Conservation (phyloP, 345 rosid genomes). For the Eutrema heterophyllum region DNA sequence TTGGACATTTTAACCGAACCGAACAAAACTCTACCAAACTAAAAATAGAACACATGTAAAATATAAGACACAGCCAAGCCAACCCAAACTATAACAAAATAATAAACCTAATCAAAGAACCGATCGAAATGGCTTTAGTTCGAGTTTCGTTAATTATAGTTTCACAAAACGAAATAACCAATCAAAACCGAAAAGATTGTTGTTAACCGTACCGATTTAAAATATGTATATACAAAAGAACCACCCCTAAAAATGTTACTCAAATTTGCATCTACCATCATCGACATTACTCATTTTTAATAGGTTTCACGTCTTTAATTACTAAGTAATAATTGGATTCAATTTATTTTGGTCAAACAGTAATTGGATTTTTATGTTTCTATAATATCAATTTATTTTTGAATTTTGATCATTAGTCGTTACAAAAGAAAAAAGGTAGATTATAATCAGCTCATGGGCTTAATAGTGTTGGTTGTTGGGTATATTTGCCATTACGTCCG, state of each 20-base stretch:
- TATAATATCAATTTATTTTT: too few species aligned
- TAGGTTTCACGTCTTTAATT: too few species aligned
- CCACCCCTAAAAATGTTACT: neutral
- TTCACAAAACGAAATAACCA: neutral
- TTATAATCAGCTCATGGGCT: slow-evolving; percentile 9
- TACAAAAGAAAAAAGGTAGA: neutral
- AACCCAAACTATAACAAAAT: neutral
- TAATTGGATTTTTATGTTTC: too few species aligned
- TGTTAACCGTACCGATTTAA: neutral
- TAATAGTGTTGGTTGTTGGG: neutral
- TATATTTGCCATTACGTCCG: neutral
- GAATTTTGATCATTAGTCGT: too few species aligned
- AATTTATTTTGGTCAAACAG: too few species aligned
- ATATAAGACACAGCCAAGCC: neutral
- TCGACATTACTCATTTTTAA: neutral
- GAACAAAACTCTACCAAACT: neutral
- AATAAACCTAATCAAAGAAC: too few species aligned
- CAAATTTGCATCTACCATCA: neutral
- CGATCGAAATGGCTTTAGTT: too few species aligned
- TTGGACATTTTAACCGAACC: neutral
- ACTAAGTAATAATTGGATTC: neutral
- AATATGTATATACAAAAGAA: too few species aligned
- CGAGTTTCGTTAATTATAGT: too few species aligned
- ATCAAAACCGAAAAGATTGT: neutral
- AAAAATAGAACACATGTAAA: neutral